Percentiles rank a stretch among this genome's conserved stretches.
Evolutionary conservation across 352 stramenopile genomes (phyloP).

Genomic region (Thraustotheca clavata): DNA sequence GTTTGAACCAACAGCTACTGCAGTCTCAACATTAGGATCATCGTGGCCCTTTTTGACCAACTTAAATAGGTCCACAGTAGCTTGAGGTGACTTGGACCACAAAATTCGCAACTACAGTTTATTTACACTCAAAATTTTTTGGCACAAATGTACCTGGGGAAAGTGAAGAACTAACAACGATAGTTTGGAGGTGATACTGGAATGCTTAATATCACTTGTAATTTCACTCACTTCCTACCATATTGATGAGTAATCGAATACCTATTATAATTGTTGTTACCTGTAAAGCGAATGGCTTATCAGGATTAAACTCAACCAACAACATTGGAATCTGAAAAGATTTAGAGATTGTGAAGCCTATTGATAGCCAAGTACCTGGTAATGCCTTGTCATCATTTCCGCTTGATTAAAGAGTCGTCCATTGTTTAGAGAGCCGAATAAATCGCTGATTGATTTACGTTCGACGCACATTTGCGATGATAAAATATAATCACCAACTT

Average conservation of each 20-base stretch:
- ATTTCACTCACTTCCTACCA: conserved; percentile 81
- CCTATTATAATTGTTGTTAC: neutral
- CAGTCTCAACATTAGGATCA: conserved; percentile 68
- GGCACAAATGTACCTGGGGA: conserved; percentile 29
- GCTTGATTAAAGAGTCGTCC: conserved; percentile 94
- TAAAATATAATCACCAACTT: conserved; percentile 97
- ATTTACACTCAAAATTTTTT: too few relatives aligned
- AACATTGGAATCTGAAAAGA: conserved; percentile 79
- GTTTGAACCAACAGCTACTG: conserved; percentile 38
- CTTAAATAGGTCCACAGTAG: conserved; percentile 83
- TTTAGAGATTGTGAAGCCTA: neutral
- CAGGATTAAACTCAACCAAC: conserved; percentile 94
- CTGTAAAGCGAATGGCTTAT: conserved; percentile 81
- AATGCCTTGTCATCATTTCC: conserved; percentile 74
- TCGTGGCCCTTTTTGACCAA: conserved; percentile 77
- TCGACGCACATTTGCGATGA: conserved; percentile 97
- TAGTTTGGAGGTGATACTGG: conserved; percentile 93
- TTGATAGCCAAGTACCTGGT: conserved; percentile 58
- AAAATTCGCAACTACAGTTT: conserved; percentile 87
- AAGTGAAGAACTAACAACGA: conserved; percentile 92
- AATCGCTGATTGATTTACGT: conserved; percentile 91
- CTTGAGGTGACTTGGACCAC: conserved; percentile 90
- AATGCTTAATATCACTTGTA: conserved; percentile 86
- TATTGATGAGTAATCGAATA: neutral
- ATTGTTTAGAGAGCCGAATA: conserved; percentile 95